Base-by-base conservation (phyloP, 192 early-diverging fungal genomes). In the Coemansia nantahalensis region DNA sequence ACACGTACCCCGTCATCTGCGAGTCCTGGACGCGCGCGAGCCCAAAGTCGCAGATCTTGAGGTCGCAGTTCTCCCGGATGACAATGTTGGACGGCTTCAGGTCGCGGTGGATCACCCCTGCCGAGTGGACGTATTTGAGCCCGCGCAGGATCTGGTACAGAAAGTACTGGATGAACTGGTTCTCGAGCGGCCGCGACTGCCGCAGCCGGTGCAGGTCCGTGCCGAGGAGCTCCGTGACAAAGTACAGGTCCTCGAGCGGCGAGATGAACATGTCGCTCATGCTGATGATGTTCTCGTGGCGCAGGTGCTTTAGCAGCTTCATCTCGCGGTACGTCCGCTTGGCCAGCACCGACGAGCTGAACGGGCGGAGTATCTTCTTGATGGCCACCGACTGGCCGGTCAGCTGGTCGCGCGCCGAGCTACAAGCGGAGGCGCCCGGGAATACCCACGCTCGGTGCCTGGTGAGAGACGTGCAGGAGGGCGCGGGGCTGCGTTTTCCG, bases 41-140 rank as follows among this genome's bases (percentile, higher is more conserved):
- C 5, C 95, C 95, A 70, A 98, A 94, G 71, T 98, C 95, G 72
- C 93, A 96, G 59, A 98, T 98, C 80, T 93, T 98, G 33, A 98
- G 80, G 65, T 98, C 95, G 61, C 95, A 95, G 77, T 98, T 94
- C 58, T 94, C 93, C 62, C 96, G 96, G 57, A 98, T 86, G 17
- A 98, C 82, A 68, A 98, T 91, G 57, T 98, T 98, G 68, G 87
- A 88, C 12, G 95, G 95, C 83, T 94, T 93, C 80, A 98, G 78
- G 55, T 96, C 95, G 54, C 95, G 82, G 69, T 98, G 95, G 33
- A 96, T 85, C 31, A 96, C 94, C 30, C 92, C 94, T 22, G 93
- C 93, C 1, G 89, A 90, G 77, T 98, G 95, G 17, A 98, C 83
- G 59, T 96, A 98, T 77, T 93, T 88, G 48, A 91, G 77, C 16